A percentile compares a stretch with the other conserved stretches of the same genome.
Conservation (phyloP, 306 rosid species). For the Quercus wislizeni region DNA sequence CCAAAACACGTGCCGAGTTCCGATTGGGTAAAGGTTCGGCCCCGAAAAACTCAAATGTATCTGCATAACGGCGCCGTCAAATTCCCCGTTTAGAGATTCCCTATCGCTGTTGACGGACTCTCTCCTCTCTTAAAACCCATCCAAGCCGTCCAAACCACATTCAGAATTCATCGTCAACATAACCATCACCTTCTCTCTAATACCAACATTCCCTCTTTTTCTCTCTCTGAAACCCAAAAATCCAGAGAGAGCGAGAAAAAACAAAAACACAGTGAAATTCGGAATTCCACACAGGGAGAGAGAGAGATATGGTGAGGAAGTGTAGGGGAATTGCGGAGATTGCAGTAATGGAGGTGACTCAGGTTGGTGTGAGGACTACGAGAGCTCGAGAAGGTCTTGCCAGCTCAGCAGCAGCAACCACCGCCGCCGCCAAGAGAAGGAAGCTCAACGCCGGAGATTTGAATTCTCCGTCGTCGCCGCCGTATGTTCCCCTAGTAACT, state of each 20-base stretch:
- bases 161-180: conserved; percentile 19
- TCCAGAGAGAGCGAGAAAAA: background rate
- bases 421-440: conserved; percentile 33
- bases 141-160: conserved; percentile 40
- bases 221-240: conserved; percentile 17
- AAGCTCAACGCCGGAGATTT: conserved; percentile 29
- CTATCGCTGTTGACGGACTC: conserved; percentile 55
- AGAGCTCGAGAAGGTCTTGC: conserved; percentile 53
- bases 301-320: conserved; percentile 30
- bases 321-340: conserved; percentile 32
- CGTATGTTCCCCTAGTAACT: conserved; percentile 19
- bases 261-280: conserved; percentile 10
- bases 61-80: conserved; percentile 95
- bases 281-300: conserved; percentile 7
- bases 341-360: conserved; percentile 54
- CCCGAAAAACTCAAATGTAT: conserved; percentile 11
- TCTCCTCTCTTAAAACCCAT: conserved; percentile 28
- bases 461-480: conserved; percentile 26
- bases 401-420: background rate
- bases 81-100: conserved; percentile 71
- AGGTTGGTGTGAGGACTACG: conserved; percentile 45
- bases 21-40: conserved; percentile 30
- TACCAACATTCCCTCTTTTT: conserved; percentile 33
- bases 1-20: conserved; percentile 31
- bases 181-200: conserved; percentile 31